Conservation (phyloP, 148 eudicot genomes). For the Silene conica region DNA sequence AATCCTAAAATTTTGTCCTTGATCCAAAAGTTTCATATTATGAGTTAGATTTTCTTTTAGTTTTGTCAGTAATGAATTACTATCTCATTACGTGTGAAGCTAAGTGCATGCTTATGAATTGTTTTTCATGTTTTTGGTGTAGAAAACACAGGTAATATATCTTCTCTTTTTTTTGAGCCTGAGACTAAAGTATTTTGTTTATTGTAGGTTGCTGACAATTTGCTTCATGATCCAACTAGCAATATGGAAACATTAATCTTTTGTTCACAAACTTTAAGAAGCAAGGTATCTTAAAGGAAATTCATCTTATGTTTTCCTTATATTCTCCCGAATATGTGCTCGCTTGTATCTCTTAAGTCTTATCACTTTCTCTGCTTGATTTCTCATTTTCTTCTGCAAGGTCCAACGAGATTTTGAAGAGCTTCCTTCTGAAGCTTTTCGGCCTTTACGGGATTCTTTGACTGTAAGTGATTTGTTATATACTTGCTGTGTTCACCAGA, state of each 20-base stretch:
- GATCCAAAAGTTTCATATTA: neutral
- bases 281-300: conserved; percentile 56
- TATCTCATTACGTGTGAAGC: neutral
- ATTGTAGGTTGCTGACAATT: conserved; percentile 81
- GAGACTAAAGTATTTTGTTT: conserved; percentile 13
- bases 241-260: conserved; percentile 85
- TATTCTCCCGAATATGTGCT: neutral
- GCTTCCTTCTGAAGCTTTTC: conserved; percentile 89
- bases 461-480: conserved; percentile 43
- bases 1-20: neutral
- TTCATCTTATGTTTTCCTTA: neutral
- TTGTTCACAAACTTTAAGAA: conserved; percentile 96
- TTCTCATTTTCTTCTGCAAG: conserved; percentile 11
- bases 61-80: neutral
- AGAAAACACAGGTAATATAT: neutral
- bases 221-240: conserved; percentile 89
- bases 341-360: neutral
- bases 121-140: neutral
- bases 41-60: neutral
- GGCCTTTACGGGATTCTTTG: conserved; percentile 73
- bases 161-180: conserved; percentile 2
- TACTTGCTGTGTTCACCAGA: conserved; percentile 4
- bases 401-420: conserved; percentile 97
- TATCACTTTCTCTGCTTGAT: conserved; percentile 2
- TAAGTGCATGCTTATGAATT: neutral